Percentiles rank a stretch among this genome's conserved stretches.
Conservation (phyloP, 2,329 filamentous ascomycete species). For the Albophoma yamanashiensis region DNA sequence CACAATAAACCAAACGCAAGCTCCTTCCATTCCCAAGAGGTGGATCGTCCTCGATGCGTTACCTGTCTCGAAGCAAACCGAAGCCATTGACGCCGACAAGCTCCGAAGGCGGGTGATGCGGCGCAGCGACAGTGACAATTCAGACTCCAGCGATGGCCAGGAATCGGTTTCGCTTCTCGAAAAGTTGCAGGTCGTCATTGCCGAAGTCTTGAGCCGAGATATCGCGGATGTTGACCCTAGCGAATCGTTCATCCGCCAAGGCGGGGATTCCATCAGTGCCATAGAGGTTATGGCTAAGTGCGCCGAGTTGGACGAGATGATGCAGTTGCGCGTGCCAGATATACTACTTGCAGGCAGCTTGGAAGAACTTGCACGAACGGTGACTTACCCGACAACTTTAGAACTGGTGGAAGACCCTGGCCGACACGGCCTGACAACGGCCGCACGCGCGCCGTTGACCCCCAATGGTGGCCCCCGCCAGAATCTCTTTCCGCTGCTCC, state of each 20-base stretch:
- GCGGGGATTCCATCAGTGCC: conserved; percentile 32
- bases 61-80: background rate
- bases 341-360: background rate
- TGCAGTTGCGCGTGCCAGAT: background rate
- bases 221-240: background rate
- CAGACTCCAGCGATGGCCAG: background rate
- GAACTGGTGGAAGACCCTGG: background rate
- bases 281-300: conserved; percentile 22
- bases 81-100: background rate
- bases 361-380: background rate
- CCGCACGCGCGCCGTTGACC: background rate
- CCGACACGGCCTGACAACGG: background rate
- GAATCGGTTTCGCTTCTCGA: background rate
- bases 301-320: background rate
- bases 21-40: background rate
- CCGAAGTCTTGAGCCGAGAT: background rate
- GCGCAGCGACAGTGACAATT: background rate
- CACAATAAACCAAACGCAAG: background rate
- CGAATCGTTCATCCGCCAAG: conserved; percentile 7
- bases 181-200: background rate
- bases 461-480: background rate
- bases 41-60: background rate
- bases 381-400: background rate
- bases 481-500: background rate
- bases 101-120: background rate